phyloP scores from a whole-genome alignment of 352 stramenopile genomes.

The Pythium periplocum region DNA sequence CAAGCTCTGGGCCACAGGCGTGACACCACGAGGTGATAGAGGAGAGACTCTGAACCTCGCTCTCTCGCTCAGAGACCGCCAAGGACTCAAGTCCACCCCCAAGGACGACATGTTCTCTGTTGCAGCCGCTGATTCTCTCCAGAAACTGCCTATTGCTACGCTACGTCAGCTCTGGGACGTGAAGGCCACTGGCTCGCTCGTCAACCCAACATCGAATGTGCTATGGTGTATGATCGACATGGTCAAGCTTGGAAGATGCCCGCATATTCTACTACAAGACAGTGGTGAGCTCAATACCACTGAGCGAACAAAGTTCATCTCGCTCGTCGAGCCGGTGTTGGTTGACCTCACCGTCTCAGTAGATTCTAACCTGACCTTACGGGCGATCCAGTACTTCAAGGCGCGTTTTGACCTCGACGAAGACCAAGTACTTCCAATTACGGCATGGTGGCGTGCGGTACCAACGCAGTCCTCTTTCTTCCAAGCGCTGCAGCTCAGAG shows the following conservation, averaged over 20 bases:
- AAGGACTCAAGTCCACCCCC: too few relatives aligned
- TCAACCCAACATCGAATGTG: conserved; percentile 35
- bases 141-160: conserved; percentile 13
- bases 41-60: conserved; percentile 5
- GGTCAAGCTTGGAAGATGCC: conserved; percentile 15
- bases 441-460: conserved; percentile 34
- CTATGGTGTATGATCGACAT: conserved; percentile 42
- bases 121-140: neutral
- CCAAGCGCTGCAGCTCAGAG: conserved; percentile 29
- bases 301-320: conserved; percentile 14
- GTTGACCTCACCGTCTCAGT: conserved; percentile 18
- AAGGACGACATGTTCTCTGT: too few relatives aligned
- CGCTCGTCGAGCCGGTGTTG: conserved; percentile 24
- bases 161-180: conserved; percentile 45
- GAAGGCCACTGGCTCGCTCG: conserved; percentile 24
- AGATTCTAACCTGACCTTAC: conserved; percentile 28
- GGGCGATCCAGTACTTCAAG: conserved; percentile 36
- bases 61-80: neutral
- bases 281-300: conserved; percentile 21
- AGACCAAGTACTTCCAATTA: conserved; percentile 24
- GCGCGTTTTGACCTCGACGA: conserved; percentile 24
- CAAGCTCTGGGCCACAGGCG: conserved; percentile 39
- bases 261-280: conserved; percentile 34
- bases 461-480: conserved; percentile 39
- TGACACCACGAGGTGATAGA: conserved; percentile 31